Conservation (phyloP, 2,329 filamentous ascomycete species). For the Blastomyces gilchristii region DNA sequence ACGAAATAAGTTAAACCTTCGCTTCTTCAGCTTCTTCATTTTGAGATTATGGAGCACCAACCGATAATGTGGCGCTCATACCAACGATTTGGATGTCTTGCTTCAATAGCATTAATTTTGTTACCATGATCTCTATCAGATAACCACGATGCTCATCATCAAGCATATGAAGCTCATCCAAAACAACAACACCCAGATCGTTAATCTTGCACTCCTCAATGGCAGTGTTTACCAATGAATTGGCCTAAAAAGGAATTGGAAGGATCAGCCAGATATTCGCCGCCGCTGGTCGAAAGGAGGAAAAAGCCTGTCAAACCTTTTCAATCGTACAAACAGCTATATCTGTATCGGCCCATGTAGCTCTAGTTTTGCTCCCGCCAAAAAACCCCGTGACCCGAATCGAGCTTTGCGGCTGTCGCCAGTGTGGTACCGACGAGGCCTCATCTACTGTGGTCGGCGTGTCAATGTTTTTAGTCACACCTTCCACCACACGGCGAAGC, state of each 20-base stretch:
- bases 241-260: conserved; percentile 44
- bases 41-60: conserved; percentile 23
- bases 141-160: conserved; percentile 68
- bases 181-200: conserved; percentile 55
- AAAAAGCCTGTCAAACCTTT: conserved; percentile 44
- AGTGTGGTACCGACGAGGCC: conserved; percentile 38
- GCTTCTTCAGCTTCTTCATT: background rate
- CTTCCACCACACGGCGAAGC: conserved; percentile 57
- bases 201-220: conserved; percentile 59
- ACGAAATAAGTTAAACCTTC: background rate
- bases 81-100: conserved; percentile 61
- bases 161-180: conserved; percentile 76
- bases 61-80: conserved; percentile 70
- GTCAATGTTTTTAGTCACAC: conserved; percentile 39
- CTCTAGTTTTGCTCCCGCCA: conserved; percentile 57
- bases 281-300: conserved; percentile 4
- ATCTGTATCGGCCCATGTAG: conserved; percentile 64
- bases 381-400: conserved; percentile 64
- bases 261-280: conserved; percentile 1
- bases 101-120: conserved; percentile 59
- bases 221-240: conserved; percentile 60
- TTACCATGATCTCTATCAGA: conserved; percentile 61
- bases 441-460: conserved; percentile 16
- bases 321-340: conserved; percentile 72
- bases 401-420: conserved; percentile 46